Evolutionary conservation across 2,329 filamentous ascomycete species (phyloP).

Genomic region (Bipolaris cookei): DNA sequence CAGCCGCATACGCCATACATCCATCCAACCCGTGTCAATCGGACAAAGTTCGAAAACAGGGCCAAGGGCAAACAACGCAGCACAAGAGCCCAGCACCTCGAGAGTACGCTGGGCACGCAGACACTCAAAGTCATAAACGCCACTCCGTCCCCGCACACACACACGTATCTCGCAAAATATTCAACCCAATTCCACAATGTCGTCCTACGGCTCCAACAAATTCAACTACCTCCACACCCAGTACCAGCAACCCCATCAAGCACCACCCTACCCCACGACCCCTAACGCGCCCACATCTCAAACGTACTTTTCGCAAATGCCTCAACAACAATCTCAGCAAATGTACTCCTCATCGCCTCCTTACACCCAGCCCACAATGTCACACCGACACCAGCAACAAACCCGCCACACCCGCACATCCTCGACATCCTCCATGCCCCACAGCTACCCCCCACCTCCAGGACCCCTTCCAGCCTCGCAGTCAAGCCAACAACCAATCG

Average conservation of each 20-base stretch:
- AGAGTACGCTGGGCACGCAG: too few relatives aligned
- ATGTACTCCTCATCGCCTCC: conserved; percentile 12
- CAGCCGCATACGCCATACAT: conserved; percentile 21
- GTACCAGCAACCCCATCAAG: conserved; percentile 16
- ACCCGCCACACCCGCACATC: conserved; percentile 10
- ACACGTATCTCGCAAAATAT: background rate
- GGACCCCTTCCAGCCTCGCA: background rate
- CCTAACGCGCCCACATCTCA: conserved; percentile 1
- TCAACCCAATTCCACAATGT: conserved; percentile 19
- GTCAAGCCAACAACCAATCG: background rate
- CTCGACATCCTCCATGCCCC: conserved; percentile 5
- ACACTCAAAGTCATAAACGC: conserved; percentile 5
- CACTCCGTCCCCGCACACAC: background rate
- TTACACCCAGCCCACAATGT: background rate
- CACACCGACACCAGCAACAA: background rate
- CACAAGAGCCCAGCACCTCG: too few relatives aligned
- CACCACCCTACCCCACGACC: conserved; percentile 25
- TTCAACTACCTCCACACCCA: conserved; percentile 23
- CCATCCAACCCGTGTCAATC: conserved; percentile 13
- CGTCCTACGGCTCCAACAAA: conserved; percentile 30
- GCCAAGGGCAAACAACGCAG: background rate
- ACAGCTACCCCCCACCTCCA: background rate
- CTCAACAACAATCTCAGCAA: conserved; percentile 18
- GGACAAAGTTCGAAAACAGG: conserved; percentile 10
- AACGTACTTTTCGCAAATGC: conserved; percentile 14